Evolutionary conservation across 176 grass and related monocot species (phyloP), one percentile per base, ranked within the genome.

Genomic region (Miscanthus lutarioriparius): DNA sequence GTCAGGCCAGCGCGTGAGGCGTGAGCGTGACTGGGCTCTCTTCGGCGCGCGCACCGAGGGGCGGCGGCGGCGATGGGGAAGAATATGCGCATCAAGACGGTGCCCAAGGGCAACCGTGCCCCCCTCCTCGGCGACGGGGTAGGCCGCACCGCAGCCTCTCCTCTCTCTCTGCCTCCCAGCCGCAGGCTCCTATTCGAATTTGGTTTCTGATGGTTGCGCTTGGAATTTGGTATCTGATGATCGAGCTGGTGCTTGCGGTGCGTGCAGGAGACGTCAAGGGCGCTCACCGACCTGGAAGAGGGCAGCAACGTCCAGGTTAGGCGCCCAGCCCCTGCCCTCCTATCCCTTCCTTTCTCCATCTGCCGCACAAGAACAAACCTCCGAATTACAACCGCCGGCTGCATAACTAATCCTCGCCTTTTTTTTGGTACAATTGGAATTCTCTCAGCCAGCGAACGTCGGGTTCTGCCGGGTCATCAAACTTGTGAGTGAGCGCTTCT

Each of bases 391-490:
- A 38, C 8, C 36, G 1, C 25, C 9, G 3, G 2, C 10, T 2
- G 47, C 43, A 13, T 69, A 16, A 69, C 25, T 58, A 58, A 71
- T 41, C 35, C 67, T 72, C 39, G 3, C 10, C 16, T 32, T 54
- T 69, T 2, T 68, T 32, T 8, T 22, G 19, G 28, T 11, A 41
- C 7, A 41, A 62, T 78, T 44, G 49, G 74, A 39, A 49, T 47
- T 27, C 49, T 68, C 43, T 28, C 83, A 98, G 96, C 65, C 96
- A 43, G 89, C 33, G 32, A 95, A 92, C 91, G 96, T 98, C 66
- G 90, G 87, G 10, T 94, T 98, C 83, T 92, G 87, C 76, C 85
- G 96, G 44, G 89, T 98, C 89, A 90, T 98, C 69, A 85, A 80
- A 81, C 72, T 98, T 91, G 96, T 95, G 84, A 83, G 92, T 92